Evolutionary conservation across 2,329 filamentous ascomycete genomes (phyloP).

Genomic region (Penicillium sp.): DNA sequence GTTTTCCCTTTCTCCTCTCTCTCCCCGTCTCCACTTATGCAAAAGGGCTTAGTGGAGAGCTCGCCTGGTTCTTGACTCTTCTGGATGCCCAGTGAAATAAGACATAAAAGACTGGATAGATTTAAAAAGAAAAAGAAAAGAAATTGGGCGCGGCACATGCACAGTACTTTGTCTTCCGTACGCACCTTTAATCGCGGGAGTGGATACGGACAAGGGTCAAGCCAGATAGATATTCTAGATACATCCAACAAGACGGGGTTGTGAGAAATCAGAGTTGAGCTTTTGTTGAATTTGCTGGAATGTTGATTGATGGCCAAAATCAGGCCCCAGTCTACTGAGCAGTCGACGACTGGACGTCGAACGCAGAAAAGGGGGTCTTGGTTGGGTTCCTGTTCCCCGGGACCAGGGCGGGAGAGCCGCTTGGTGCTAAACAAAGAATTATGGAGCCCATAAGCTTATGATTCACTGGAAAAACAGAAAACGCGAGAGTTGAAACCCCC

Average conservation of each 20-base stretch:
- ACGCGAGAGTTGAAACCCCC: not conserved
- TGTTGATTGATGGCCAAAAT: conserved; percentile 14
- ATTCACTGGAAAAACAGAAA: conserved; percentile 1
- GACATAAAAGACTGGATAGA: not conserved
- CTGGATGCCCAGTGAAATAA: not conserved
- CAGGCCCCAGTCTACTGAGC: conserved; percentile 12
- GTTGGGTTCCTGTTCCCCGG: conserved; percentile 36
- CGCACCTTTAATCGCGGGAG: not conserved
- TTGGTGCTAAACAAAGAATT: conserved; percentile 29
- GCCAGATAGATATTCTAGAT: conserved; percentile 9
- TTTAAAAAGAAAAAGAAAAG: not conserved
- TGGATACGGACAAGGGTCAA: not conserved
- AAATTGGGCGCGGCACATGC: conserved; percentile 7
- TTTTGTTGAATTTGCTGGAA: conserved; percentile 15
- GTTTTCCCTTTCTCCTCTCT: conserved; percentile 21
- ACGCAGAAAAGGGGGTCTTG: conserved; percentile 28
- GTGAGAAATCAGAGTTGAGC: conserved; percentile 25
- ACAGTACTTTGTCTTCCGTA: conserved; percentile 17
- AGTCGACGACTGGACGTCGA: conserved; percentile 24
- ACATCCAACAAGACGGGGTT: conserved; percentile 21
- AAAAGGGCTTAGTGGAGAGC: conserved; percentile 21
- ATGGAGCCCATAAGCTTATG: conserved; percentile 17
- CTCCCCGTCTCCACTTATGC: conserved; percentile 30
- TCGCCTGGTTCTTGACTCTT: conserved; percentile 8
- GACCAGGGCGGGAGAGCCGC: conserved; percentile 39